Conservation (phyloP, 2,329 filamentous ascomycete species). For the Fusarium verticillioides region DNA sequence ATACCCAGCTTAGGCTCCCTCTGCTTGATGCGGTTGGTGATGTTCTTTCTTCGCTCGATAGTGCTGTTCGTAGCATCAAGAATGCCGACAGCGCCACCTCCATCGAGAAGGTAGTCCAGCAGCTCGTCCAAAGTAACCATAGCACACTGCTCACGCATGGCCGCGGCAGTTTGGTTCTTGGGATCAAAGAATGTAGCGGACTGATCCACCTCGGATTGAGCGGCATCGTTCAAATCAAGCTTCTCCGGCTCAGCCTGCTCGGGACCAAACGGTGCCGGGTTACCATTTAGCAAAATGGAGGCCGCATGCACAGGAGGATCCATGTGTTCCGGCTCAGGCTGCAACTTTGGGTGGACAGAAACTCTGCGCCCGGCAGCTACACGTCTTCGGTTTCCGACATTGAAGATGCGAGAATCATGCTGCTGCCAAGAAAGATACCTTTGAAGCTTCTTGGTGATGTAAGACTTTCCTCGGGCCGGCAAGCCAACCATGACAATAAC, state of each 20-base stretch:
- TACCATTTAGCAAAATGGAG: slow-evolving; percentile 67
- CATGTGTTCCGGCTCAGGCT: slow-evolving; percentile 50
- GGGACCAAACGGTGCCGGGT: slow-evolving; percentile 50
- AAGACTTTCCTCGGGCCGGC: slow-evolving; percentile 95
- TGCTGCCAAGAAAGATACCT: slow-evolving; percentile 97
- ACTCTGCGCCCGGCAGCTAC: slow-evolving; percentile 73
- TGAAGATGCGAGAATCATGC: slow-evolving; percentile 96
- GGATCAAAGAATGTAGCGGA: slow-evolving; percentile 95
- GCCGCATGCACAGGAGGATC: slow-evolving; percentile 64
- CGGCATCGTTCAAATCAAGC: slow-evolving; percentile 49
- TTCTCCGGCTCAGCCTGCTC: slow-evolving; percentile 53
- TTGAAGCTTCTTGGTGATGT: slow-evolving; percentile 98
- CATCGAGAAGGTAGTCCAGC: slow-evolving; percentile 84
- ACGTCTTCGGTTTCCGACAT: slow-evolving; percentile 91
- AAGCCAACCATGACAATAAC: slow-evolving; percentile 99
- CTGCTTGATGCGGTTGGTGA: slow-evolving; percentile 84
- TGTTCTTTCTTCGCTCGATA: slow-evolving; percentile 80
- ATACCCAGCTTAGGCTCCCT: slow-evolving; percentile 90
- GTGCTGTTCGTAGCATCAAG: slow-evolving; percentile 98
- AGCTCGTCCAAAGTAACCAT: slow-evolving; percentile 93
- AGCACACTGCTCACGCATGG: slow-evolving; percentile 89
- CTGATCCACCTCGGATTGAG: slow-evolving; percentile 75
- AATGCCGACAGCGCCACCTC: slow-evolving; percentile 90
- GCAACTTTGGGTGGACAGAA: slow-evolving; percentile 48
- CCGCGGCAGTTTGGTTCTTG: slow-evolving; percentile 81